Evolutionary conservation across 176 grass and related monocot genomes (phyloP).

Genomic region (Thinopyrum elongatum): DNA sequence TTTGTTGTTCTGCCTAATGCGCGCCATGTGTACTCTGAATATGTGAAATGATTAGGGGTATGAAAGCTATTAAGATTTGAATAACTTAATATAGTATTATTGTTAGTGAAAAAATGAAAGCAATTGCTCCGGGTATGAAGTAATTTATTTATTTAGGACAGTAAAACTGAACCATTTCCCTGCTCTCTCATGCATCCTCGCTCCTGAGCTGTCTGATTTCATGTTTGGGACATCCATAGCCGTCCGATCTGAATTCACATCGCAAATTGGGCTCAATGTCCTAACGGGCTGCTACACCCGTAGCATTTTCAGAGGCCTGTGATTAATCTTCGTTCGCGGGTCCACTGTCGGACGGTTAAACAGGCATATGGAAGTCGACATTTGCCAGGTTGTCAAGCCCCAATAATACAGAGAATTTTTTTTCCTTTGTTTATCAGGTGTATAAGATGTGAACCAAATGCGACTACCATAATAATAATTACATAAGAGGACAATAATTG

Average conservation of each 20-base stretch:
- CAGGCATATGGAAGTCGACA: background rate
- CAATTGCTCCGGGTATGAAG: background rate
- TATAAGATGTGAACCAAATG: background rate
- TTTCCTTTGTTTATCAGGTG: background rate
- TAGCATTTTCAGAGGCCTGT: no score
- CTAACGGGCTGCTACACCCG: no score
- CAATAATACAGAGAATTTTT: constrained; percentile 1
- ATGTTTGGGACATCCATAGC: no score
- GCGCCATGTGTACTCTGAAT: background rate
- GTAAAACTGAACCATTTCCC: no score
- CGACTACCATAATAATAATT: constrained; percentile 24
- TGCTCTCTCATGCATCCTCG: no score
- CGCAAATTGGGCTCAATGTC: no score
- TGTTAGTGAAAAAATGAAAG: background rate
- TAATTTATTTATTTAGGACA: background rate
- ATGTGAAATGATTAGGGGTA: background rate
- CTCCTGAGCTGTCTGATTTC: no score
- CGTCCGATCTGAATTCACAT: no score
- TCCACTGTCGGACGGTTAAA: no score
- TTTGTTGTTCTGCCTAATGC: no score
- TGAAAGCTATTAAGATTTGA: background rate
- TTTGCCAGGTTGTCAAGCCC: background rate
- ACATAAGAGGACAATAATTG: constrained; percentile 30
- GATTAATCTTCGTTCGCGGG: no score
- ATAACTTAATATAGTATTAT: background rate